These are phyloP conservation scores for Cytidiella melzeri DNA, from an alignment of 768 basidiomycete species.

Conservation along the genomic window DNA sequence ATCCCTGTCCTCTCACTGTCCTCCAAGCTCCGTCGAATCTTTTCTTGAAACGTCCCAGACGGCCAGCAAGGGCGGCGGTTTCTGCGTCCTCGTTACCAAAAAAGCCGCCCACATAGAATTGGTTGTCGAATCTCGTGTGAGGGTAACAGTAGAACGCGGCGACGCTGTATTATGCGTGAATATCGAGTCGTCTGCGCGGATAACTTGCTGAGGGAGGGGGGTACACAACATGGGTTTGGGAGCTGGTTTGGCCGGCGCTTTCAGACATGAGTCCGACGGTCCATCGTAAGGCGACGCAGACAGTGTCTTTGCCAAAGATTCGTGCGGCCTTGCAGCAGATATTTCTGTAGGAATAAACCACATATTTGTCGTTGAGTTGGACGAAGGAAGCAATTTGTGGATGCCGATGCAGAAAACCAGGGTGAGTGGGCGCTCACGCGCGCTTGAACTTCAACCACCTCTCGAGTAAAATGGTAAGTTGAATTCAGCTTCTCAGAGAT, in stretches of 20 bases:
- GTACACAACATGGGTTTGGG: constrained; percentile 79
- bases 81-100: constrained; percentile 46
- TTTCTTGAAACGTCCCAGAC: constrained; percentile 75
- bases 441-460: no score
- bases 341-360: background rate
- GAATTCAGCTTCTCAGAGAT: no score
- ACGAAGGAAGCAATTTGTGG: no score
- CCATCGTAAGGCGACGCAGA: constrained; percentile 80
- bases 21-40: constrained; percentile 45
- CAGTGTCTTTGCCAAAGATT: constrained; percentile 22
- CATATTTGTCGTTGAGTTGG: background rate
- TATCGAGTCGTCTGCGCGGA: constrained; percentile 83
- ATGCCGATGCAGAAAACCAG: background rate
- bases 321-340: background rate
- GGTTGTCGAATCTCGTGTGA: constrained; percentile 86
- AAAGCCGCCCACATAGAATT: constrained; percentile 82
- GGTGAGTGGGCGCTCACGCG: background rate
- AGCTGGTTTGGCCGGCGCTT: constrained; percentile 59
- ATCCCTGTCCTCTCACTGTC: background rate
- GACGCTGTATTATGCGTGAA: constrained; percentile 88
- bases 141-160: constrained; percentile 65
- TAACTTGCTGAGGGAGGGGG: constrained; percentile 81
- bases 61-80: constrained; percentile 65
- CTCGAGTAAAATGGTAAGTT: no score
- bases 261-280: constrained; percentile 79